phyloP scores from a whole-genome alignment of 345 rosid genomes.

The Rhodamnia argentea region DNA sequence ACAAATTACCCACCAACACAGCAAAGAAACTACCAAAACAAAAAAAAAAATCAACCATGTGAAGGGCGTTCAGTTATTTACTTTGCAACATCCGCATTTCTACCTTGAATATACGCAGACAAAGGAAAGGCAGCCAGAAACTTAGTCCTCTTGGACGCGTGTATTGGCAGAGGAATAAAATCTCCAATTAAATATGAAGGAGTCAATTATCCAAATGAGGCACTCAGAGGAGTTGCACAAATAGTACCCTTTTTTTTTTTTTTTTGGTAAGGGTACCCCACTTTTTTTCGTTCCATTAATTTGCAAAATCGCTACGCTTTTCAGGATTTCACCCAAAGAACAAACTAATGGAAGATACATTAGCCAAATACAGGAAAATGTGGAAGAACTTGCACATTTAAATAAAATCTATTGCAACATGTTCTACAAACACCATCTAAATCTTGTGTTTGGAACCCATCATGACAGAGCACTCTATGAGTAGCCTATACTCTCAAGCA shows the following conservation, averaged over 20 bases:
- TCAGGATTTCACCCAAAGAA: not conserved
- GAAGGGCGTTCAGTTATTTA: not conserved
- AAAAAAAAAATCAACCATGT: not conserved
- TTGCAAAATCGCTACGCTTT: not conserved
- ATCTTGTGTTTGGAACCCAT: not conserved
- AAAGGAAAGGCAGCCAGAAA: not conserved
- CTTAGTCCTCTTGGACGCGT: not conserved
- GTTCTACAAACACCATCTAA: not conserved
- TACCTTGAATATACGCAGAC: not conserved
- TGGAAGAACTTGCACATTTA: not conserved
- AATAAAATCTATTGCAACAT: not conserved
- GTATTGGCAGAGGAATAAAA: not conserved
- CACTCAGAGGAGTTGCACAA: not conserved
- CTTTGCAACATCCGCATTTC: not conserved
- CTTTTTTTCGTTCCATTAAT: not conserved
- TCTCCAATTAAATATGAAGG: not conserved
- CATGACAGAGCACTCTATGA: not conserved
- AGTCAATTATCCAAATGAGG: not conserved
- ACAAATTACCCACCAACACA: not conserved
- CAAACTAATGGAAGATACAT: not conserved
- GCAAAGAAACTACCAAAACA: not conserved
- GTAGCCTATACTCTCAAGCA: not conserved
- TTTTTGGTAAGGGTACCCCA: too few species aligned
- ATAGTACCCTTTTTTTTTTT: not conserved
- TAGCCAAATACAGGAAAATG: not conserved